Evolutionary conservation across 192 early-diverging fungal species (phyloP).

Genomic region (Coemansia sp.): DNA sequence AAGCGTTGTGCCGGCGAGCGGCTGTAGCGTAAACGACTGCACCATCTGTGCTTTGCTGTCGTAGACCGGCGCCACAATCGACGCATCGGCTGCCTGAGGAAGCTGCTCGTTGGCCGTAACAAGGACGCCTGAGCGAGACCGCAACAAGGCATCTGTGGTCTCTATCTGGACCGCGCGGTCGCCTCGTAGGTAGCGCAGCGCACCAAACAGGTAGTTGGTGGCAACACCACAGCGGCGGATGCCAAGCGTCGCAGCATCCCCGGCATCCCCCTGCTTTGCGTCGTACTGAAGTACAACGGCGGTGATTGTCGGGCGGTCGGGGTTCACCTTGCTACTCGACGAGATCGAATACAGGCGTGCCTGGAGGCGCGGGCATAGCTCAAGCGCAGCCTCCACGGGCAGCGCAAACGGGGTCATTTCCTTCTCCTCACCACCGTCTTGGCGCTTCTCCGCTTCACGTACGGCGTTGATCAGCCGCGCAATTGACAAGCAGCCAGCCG

Average conservation of each 20-base stretch:
- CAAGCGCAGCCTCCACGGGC: constrained; percentile 82
- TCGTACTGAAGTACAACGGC: constrained; percentile 86
- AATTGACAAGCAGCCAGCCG: constrained; percentile 68
- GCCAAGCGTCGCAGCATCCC: constrained; percentile 26
- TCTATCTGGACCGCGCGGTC: constrained; percentile 25
- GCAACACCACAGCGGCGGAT: constrained; percentile 76
- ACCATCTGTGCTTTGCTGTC: constrained; percentile 30
- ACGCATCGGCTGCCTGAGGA: constrained; percentile 24
- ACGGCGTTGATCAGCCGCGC: constrained; percentile 77
- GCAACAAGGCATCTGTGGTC: neutral
- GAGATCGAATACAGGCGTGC: constrained; percentile 97
- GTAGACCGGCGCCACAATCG: constrained; percentile 8
- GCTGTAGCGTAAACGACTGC: constrained; percentile 45
- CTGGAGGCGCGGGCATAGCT: constrained; percentile 79
- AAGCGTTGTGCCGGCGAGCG: constrained; percentile 2
- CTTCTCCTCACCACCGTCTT: constrained; percentile 14
- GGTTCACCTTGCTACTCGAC: constrained; percentile 79
- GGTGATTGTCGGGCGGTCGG: constrained; percentile 80
- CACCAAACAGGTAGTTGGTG: constrained; percentile 84
- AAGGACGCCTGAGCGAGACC: constrained; percentile 16
- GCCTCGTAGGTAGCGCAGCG: constrained; percentile 58
- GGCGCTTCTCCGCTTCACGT: constrained; percentile 53
- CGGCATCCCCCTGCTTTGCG: constrained; percentile 20
- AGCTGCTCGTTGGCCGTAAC: constrained; percentile 12
- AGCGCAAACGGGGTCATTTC: constrained; percentile 52